phyloP scores from a whole-genome alignment of 2,329 filamentous ascomycete genomes.

The Penicillium sp. region DNA sequence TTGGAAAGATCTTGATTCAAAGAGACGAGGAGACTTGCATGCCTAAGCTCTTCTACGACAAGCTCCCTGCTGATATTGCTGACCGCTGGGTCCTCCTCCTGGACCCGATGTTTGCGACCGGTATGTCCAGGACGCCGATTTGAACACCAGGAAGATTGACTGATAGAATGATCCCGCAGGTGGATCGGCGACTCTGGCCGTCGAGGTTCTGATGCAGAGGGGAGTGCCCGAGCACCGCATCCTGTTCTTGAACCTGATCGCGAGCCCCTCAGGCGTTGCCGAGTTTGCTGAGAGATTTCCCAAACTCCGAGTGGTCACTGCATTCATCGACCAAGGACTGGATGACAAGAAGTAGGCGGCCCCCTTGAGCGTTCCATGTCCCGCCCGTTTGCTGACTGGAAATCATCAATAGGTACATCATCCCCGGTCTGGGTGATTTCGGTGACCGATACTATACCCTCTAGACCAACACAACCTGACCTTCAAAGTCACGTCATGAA shows the following conservation, averaged over 20 bases:
- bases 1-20: constrained; percentile 98
- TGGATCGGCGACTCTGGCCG: constrained; percentile 93
- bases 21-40: constrained; percentile 88
- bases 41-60: constrained; percentile 95
- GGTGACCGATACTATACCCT: constrained; percentile 94
- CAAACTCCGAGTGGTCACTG: constrained; percentile 83
- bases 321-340: constrained; percentile 92
- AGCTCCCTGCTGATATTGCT: constrained; percentile 88
- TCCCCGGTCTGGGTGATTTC: constrained; percentile 90
- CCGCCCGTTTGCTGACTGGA: constrained; percentile 1
- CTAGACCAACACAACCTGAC: constrained; percentile 38
- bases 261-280: constrained; percentile 86
- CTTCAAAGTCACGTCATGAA: not conserved
- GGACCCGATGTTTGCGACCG: constrained; percentile 99
- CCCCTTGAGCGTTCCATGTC: not conserved
- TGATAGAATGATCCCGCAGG: constrained; percentile 48
- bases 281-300: constrained; percentile 88
- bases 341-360: constrained; percentile 86
- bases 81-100: constrained; percentile 88
- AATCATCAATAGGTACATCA: constrained; percentile 67
- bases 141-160: not conserved
- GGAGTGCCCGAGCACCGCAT: constrained; percentile 95
- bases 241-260: constrained; percentile 92
- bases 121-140: constrained; percentile 41
- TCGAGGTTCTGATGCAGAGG: constrained; percentile 81